A percentile compares a stretch with the other conserved stretches of the same genome.
Conservation (phyloP, 345 rosid species). For the Euphorbia peplus region DNA sequence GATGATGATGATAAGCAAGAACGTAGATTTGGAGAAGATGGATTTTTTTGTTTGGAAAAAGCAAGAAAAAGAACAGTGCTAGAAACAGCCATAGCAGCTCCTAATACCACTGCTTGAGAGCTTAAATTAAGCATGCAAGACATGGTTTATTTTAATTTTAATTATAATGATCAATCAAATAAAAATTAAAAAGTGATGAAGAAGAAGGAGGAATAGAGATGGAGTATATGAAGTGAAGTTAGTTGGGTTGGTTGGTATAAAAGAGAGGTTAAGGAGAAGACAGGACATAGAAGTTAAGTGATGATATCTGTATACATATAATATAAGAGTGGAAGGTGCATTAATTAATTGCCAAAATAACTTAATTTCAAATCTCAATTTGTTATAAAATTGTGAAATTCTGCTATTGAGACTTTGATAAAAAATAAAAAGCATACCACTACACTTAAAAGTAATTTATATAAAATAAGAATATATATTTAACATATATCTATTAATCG, state of each 20-base stretch:
- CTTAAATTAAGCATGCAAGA: conserved; percentile 26
- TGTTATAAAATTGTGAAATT: no score
- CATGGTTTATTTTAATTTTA: not conserved
- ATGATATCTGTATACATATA: not conserved
- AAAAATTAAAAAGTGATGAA: not conserved
- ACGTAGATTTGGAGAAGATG: conserved; percentile 26
- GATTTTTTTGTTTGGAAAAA: conserved; percentile 44
- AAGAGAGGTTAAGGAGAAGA: not conserved
- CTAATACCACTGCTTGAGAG: conserved; percentile 58
- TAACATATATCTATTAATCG: no score
- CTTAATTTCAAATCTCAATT: no score
- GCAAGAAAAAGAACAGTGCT: conserved; percentile 65
- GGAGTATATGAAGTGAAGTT: not conserved
- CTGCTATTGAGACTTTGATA: no score
- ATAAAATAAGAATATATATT: no score
- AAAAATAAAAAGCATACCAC: no score
- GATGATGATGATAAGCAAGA: conserved; percentile 56
- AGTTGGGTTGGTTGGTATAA: conserved; percentile 3
- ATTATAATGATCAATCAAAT: no score
- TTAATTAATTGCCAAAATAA: no score
- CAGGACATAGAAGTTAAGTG: not conserved
- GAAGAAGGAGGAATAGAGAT: not conserved
- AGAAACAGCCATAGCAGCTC: conserved; percentile 80
- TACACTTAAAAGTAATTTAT: no score
- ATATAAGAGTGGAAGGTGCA: no score